Evolutionary conservation across 1,139 yeast species (phyloP), one percentile per base, ranked within the genome.

Genomic region (Suhomyces taliae): DNA sequence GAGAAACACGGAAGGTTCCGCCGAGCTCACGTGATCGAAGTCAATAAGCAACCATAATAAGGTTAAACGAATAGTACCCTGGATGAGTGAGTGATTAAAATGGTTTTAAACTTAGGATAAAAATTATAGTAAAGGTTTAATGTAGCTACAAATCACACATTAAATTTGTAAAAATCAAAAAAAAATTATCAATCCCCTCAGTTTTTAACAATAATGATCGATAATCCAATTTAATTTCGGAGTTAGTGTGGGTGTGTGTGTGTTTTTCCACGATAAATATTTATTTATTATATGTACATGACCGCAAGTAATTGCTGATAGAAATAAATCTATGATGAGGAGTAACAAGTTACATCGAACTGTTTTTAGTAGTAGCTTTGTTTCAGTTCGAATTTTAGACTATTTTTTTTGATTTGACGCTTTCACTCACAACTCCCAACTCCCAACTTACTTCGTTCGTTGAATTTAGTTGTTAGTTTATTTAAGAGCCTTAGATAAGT

Each of bases 401-500:
- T 19, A 19, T 19, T 19, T 19, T 19, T 19, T 19, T 19, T 19
- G 24, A 19, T 19, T 19, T 19, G 24, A 19, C 24, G 24, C 24
- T 19, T 19, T 19, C 24, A 19, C 24, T 19, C 24, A 19, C 24
- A 19, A 19, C 24, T 19, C 24, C 11, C 24, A 19, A 19, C 24
- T 19, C 24, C 11, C 32, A 29, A 29, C 32, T 11, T 9, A 29
- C n/a, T 29, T 9, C n/a, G 9, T 29, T 29, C 11, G 32, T 4
- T 29, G 24, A 19, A 29, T 29, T 9, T 29, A 29, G 32, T 29
- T 29, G 32, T 9, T 9, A 29, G 32, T 27, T 14, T 9, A 8
- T 34, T 11, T 8, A 36, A 36, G 27, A 59, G 97, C 96, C 55
- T 73, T 72, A 62, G 78, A 81, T 79, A 91, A 83, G 87, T 90